Evolutionary conservation across 2,329 filamentous ascomycete species (phyloP).

Genomic region (Aureobasidium sp.): DNA sequence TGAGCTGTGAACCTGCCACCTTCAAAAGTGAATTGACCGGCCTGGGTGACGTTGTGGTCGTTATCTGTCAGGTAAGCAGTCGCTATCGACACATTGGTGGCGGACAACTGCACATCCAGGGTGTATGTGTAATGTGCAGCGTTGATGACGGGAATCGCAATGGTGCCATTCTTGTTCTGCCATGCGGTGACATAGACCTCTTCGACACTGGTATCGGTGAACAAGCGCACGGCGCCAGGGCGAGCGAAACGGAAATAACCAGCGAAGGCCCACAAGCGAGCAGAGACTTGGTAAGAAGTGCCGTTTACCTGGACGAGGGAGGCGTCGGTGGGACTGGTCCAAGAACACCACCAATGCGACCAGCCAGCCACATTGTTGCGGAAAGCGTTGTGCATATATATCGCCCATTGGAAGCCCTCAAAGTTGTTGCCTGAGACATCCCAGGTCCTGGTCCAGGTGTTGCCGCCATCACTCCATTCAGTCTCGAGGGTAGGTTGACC

Average conservation of each 20-base stretch:
- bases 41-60: conserved; percentile 18
- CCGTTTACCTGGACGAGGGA: conserved; percentile 19
- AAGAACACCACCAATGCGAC: conserved; percentile 21
- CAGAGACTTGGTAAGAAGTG: conserved; percentile 19
- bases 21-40: conserved; percentile 9
- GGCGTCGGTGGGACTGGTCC: conserved; percentile 12
- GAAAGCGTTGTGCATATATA: conserved; percentile 25
- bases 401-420: conserved; percentile 24
- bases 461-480: conserved; percentile 19
- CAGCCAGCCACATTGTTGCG: conserved; percentile 17
- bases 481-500: conserved; percentile 22
- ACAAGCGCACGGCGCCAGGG: conserved; percentile 20
- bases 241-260: conserved; percentile 23
- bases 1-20: conserved; percentile 15
- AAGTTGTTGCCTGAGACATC: conserved; percentile 17
- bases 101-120: conserved; percentile 17
- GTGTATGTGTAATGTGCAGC: conserved; percentile 21
- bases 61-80: conserved; percentile 23
- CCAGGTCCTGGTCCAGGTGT: conserved; percentile 19
- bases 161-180: conserved; percentile 21
- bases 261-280: conserved; percentile 22
- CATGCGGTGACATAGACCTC: conserved; percentile 21
- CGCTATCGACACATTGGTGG: conserved; percentile 13
- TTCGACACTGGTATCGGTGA: conserved; percentile 16
- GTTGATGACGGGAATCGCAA: conserved; percentile 23